phyloP scores from a whole-genome alignment of 2,329 filamentous ascomycete genomes.

The Clonostachys rhizophaga region DNA sequence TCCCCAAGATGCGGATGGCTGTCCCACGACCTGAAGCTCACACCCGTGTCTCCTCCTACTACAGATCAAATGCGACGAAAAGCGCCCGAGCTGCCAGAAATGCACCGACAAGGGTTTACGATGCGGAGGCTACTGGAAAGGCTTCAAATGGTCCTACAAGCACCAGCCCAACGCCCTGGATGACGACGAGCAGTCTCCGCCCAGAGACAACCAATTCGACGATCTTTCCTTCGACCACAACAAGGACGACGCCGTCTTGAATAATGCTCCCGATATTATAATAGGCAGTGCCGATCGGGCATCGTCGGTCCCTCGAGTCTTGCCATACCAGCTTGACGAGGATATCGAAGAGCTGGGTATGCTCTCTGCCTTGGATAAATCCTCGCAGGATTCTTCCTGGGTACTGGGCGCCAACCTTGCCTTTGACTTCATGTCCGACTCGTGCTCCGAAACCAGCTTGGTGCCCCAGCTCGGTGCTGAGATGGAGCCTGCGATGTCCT shows the following conservation, averaged over 20 bases:
- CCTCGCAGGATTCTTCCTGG: background rate
- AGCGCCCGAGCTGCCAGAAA: constrained; percentile 16
- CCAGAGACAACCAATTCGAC: background rate
- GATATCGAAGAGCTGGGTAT: background rate
- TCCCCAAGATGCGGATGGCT: background rate
- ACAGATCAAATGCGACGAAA: constrained; percentile 22
- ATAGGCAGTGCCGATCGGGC: background rate
- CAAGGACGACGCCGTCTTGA: background rate
- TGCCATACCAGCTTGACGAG: background rate
- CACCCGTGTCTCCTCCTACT: background rate
- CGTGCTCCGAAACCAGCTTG: background rate
- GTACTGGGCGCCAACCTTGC: background rate
- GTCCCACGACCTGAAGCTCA: background rate
- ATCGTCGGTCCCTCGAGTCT: background rate
- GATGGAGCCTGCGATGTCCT: constrained; percentile 1
- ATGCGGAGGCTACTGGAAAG: constrained; percentile 18
- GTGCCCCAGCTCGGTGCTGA: background rate
- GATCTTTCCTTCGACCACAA: background rate
- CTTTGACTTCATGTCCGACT: background rate
- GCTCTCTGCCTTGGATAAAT: background rate
- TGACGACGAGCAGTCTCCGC: background rate
- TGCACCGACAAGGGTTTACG: constrained; percentile 17
- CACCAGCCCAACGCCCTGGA: constrained; percentile 16
- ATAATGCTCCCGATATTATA: background rate
- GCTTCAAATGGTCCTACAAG: constrained; percentile 35